Conservation (phyloP, 2,329 filamentous ascomycete genomes). For the Hymenoscyphus occultus region DNA sequence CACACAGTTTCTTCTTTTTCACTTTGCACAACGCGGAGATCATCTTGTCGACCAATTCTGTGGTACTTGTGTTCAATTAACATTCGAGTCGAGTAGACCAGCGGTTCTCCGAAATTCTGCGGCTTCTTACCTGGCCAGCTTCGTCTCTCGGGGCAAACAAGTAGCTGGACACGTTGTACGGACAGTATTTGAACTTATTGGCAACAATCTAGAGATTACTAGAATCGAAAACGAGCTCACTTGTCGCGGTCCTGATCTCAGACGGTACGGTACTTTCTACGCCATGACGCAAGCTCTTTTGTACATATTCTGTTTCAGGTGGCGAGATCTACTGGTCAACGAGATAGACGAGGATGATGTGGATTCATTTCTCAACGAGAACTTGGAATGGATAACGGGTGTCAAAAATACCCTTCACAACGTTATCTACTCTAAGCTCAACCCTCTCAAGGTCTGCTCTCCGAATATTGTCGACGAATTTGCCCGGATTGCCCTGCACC, state of each 20-base stretch:
- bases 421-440: slow-evolving; percentile 84
- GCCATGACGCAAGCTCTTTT: slow-evolving; percentile 66
- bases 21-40: slow-evolving; percentile 82
- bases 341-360: slow-evolving; percentile 61
- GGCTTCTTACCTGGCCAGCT: slow-evolving; percentile 89
- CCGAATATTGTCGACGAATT: slow-evolving; percentile 89
- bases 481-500: slow-evolving; percentile 78
- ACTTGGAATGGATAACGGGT: slow-evolving; percentile 73
- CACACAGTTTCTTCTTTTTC: slow-evolving; percentile 93
- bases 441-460: slow-evolving; percentile 92
- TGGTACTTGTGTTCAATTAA: slow-evolving; percentile 69
- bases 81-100: slow-evolving; percentile 61
- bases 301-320: slow-evolving; percentile 90
- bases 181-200: slow-evolving; percentile 76
- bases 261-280: slow-evolving; percentile 67
- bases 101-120: slow-evolving; percentile 78
- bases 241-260: slow-evolving; percentile 79
- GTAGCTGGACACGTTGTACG: slow-evolving; percentile 75
- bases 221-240: slow-evolving; percentile 67
- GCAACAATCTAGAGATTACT: slow-evolving; percentile 72
- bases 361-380: slow-evolving; percentile 58
- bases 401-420: slow-evolving; percentile 71
- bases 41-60: slow-evolving; percentile 79
- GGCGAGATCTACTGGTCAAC: slow-evolving; percentile 78
- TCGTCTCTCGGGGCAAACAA: slow-evolving; percentile 84